Conservation (phyloP, 2,329 filamentous ascomycete species). For the Stagonosporopsis tanaceti region DNA sequence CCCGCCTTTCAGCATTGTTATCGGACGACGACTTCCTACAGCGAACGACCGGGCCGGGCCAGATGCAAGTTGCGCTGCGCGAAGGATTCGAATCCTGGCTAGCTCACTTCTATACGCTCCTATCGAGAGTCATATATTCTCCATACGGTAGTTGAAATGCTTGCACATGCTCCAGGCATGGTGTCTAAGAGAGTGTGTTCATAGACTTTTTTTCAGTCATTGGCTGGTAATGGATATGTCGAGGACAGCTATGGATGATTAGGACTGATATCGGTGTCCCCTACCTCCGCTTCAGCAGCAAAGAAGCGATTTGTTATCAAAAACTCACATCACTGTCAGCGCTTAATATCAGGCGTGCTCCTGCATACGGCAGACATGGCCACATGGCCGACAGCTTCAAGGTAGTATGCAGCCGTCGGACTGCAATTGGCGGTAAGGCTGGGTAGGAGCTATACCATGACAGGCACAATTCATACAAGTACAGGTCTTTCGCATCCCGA, state of each 20-base stretch:
- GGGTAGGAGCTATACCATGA: neutral
- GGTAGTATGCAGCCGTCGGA: neutral
- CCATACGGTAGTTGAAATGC: neutral
- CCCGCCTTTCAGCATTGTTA: neutral
- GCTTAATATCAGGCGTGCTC: neutral
- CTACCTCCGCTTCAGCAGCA: too few relatives aligned
- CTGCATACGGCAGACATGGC: conserved; percentile 3
- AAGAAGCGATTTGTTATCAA: neutral
- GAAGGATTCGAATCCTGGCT: conserved; percentile 6
- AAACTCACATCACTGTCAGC: neutral
- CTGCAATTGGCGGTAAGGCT: neutral
- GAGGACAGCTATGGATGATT: neutral
- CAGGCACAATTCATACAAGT: neutral
- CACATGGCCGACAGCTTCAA: neutral
- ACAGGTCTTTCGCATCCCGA: neutral
- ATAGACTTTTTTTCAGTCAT: too few relatives aligned
- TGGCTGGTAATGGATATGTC: too few relatives aligned
- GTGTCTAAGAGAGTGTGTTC: too few relatives aligned
- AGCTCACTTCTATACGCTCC: neutral
- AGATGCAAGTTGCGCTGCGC: neutral
- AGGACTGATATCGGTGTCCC: too few relatives aligned
- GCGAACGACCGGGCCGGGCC: neutral
- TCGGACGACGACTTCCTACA: neutral
- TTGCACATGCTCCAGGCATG: neutral
- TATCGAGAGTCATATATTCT: neutral